These are phyloP conservation scores for Tuctoria greenei DNA, from an alignment of 176 grass and related monocot species.

Conservation along the genomic window DNA sequence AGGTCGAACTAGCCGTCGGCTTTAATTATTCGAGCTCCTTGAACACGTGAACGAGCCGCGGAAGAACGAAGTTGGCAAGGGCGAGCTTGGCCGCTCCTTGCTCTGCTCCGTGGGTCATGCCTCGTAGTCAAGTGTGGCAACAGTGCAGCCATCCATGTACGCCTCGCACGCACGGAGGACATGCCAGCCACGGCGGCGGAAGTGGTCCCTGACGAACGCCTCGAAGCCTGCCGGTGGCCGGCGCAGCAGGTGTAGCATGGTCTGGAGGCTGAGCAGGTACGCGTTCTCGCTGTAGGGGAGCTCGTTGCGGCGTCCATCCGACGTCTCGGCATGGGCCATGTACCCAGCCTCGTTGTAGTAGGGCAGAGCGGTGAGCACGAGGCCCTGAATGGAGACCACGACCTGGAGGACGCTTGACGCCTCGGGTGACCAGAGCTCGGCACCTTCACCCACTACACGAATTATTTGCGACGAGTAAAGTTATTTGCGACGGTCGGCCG, in stretches of 20 bases:
- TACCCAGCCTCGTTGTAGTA: constrained; percentile 29
- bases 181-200: neutral
- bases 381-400: constrained; percentile 5
- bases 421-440: constrained; percentile 23
- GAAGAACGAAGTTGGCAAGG: neutral
- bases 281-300: constrained; percentile 21
- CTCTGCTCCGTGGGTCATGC: neutral
- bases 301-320: neutral
- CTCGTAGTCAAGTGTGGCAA: neutral
- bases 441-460: no score
- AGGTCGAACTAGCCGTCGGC: no score
- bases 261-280: neutral
- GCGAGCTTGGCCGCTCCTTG: neutral
- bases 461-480: no score
- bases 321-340: neutral
- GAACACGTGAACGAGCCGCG: neutral
- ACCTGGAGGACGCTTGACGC: neutral
- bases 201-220: neutral
- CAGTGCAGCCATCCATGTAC: neutral
- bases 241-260: neutral
- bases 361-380: constrained; percentile 14
- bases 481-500: no score
- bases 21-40: no score
- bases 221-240: neutral
- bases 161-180: neutral